These are phyloP conservation scores for Melaleuca quinquenervia DNA, from an alignment of 345 rosid genomes.

Conservation along the genomic window DNA sequence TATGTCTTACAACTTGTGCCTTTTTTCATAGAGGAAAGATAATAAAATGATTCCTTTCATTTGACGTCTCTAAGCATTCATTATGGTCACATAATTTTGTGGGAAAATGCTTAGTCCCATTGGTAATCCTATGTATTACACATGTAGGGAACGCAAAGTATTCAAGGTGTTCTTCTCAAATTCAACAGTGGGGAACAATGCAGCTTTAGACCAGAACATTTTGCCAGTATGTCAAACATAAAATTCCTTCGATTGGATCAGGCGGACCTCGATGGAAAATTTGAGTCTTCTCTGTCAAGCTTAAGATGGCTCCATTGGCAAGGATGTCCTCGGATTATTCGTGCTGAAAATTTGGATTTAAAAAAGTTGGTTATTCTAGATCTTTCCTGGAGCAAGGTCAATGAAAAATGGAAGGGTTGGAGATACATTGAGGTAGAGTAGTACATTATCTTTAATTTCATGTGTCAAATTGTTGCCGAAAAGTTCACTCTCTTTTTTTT, in stretches of 20 bases:
- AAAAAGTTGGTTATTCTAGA: neutral
- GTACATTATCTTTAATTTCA: neutral
- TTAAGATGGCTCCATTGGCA: conserved; percentile 1
- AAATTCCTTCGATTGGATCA: neutral
- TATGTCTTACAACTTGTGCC: neutral
- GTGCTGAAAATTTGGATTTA: neutral
- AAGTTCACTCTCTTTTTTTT: neutral
- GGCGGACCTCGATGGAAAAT: neutral
- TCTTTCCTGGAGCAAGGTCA: neutral
- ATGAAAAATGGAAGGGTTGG: neutral
- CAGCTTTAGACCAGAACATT: neutral
- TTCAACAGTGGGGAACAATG: neutral
- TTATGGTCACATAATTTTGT: neutral
- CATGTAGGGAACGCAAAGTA: neutral
- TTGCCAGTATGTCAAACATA: neutral
- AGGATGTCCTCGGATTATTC: neutral
- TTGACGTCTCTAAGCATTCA: neutral
- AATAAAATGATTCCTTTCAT: neutral
- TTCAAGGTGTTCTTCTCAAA: neutral
- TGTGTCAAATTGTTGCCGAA: neutral
- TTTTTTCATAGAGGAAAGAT: neutral
- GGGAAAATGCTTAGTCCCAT: neutral
- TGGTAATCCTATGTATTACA: neutral
- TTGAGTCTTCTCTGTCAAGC: neutral
- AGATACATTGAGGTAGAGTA: neutral